Percentiles rank a stretch among this genome's conserved stretches.
Conservation (phyloP, 305 asterid species). For the Solanum chacoense region DNA sequence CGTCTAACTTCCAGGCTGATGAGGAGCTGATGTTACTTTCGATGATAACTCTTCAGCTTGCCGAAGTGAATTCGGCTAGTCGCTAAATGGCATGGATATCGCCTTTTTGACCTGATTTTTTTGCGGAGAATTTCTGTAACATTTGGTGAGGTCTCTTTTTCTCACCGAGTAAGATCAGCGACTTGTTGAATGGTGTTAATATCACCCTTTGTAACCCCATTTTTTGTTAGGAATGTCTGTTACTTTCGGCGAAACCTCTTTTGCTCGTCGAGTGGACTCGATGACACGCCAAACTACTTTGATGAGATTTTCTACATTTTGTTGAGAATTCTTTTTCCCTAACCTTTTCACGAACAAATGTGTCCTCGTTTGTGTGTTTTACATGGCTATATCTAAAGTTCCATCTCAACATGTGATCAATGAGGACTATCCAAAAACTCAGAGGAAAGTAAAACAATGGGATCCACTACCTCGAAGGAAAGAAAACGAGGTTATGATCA, state of each 20-base stretch:
- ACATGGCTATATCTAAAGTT: too few species aligned
- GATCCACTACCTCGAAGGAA: too few species aligned
- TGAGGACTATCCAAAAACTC: too few species aligned
- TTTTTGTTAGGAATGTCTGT: not conserved
- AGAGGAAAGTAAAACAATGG: too few species aligned
- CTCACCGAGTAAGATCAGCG: not conserved
- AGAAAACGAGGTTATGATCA: too few species aligned
- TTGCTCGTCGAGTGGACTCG: not conserved
- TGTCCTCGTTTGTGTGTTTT: too few species aligned
- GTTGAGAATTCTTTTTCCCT: not conserved
- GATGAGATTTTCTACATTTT: fast-evolving
- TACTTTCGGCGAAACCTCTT: not conserved
- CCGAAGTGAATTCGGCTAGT: not conserved
- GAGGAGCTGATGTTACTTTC: not conserved
- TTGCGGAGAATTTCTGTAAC: too few species aligned
- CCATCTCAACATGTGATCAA: too few species aligned
- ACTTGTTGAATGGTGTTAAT: not conserved
- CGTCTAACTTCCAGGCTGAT: fast-evolving
- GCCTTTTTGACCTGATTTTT: too few species aligned
- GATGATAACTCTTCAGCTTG: not conserved
- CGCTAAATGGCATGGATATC: not conserved
- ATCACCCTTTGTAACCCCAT: not conserved
- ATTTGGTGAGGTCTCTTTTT: fast-evolving
- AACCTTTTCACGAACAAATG: too few species aligned
- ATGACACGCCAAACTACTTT: not conserved